These are phyloP conservation scores for Trypanosoma rangeli DNA, from an alignment of 208 protist genomes.

Conservation along the genomic window DNA sequence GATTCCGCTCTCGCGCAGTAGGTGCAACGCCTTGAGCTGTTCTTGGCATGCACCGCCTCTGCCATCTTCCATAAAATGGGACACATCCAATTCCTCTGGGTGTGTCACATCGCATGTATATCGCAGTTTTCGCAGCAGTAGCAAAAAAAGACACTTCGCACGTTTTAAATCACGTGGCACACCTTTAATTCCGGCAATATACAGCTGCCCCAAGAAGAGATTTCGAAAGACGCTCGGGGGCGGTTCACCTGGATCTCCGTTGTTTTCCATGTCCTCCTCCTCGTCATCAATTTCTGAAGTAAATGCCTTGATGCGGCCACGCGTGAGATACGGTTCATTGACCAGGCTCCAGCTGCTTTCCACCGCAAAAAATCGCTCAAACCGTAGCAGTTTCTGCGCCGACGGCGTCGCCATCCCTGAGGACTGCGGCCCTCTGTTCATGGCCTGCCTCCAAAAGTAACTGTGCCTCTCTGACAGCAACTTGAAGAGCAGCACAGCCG, in stretches of 20 bases:
- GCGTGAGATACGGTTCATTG: constrained; percentile 50
- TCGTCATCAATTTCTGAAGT: constrained; percentile 31
- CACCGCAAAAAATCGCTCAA: constrained; percentile 58
- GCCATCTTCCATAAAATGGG: constrained; percentile 15
- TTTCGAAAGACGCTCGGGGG: constrained; percentile 1
- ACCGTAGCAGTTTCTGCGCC: constrained; percentile 41
- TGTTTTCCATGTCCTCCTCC: constrained; percentile 20
- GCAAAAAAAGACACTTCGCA: constrained; percentile 68
- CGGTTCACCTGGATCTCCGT: background rate
- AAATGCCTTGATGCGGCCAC: constrained; percentile 28
- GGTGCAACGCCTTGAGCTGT: constrained; percentile 34
- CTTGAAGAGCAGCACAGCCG: constrained; percentile 36
- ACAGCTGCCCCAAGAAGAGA: constrained; percentile 39
- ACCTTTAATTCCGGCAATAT: constrained; percentile 53
- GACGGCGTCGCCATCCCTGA: background rate
- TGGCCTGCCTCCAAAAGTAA: constrained; percentile 47
- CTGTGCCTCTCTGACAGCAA: constrained; percentile 28
- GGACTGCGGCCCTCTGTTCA: constrained; percentile 1
- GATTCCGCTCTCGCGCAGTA: constrained; percentile 20
- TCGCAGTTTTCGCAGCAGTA: constrained; percentile 58
- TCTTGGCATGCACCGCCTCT: constrained; percentile 41
- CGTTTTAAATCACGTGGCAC: constrained; percentile 33
- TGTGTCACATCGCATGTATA: constrained; percentile 73
- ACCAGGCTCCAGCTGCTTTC: constrained; percentile 46
- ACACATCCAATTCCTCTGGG: constrained; percentile 9